Percentiles rank a stretch among this genome's conserved stretches.
These are phyloP conservation scores for Termitomyces sp. DNA, from an alignment of 768 basidiomycete species.

Conservation along the genomic window DNA sequence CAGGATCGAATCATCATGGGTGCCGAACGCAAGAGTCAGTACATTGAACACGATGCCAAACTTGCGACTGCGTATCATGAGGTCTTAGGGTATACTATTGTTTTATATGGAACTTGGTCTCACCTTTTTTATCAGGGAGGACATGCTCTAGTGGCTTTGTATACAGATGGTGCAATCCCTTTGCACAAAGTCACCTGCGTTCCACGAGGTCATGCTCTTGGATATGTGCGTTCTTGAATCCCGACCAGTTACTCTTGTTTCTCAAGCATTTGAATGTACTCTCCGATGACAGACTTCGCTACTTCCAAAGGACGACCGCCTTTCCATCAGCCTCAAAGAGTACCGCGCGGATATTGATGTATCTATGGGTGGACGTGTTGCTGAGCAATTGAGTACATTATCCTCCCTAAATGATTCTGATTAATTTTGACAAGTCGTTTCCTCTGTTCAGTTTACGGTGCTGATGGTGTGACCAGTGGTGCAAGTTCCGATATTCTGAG, in stretches of 20 bases:
- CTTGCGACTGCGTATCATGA: constrained; percentile 96
- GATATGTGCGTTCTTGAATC: constrained; percentile 54
- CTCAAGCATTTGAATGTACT: background rate
- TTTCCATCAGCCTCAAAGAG: constrained; percentile 68
- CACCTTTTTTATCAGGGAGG: constrained; percentile 54
- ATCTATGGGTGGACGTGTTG: constrained; percentile 90
- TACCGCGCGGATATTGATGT: constrained; percentile 86
- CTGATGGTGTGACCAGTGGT: constrained; percentile 86
- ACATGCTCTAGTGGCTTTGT: constrained; percentile 91
- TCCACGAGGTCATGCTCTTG: constrained; percentile 91
- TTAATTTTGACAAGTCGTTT: constrained; percentile 1
- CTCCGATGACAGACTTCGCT: constrained; percentile 55
- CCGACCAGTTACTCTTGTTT: background rate
- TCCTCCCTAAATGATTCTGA: background rate
- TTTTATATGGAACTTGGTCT: background rate
- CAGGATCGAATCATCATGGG: constrained; percentile 97
- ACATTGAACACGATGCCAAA: constrained; percentile 84
- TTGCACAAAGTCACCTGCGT: constrained; percentile 98
- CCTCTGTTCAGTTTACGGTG: constrained; percentile 67
- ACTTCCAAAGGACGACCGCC: constrained; percentile 75
- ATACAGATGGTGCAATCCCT: constrained; percentile 94
- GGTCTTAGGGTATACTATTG: constrained; percentile 30
- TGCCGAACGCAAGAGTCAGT: constrained; percentile 87
- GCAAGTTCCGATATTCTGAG: constrained; percentile 83
- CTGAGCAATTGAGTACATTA: constrained; percentile 82